phyloP scores from a whole-genome alignment of 805 yeast species.

The Saturnispora halmiae region DNA sequence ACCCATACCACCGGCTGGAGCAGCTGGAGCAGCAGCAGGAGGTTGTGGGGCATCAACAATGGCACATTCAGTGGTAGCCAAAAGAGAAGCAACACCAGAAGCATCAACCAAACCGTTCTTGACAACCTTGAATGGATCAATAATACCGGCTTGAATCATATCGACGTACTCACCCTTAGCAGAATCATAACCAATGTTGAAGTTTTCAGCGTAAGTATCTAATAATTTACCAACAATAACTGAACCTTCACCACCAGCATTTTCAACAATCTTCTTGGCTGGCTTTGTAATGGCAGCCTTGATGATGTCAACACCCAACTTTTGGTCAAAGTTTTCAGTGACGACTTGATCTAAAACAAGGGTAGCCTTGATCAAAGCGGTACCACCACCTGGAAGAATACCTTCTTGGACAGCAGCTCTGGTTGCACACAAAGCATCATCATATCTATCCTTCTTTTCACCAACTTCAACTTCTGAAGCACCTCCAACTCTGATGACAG shows the following conservation, averaged over 20 bases:
- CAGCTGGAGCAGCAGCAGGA: conserved; percentile 40
- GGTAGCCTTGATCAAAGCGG: conserved; percentile 91
- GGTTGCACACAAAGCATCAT: conserved; percentile 96
- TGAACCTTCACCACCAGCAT: conserved; percentile 97
- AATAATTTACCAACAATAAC: conserved; percentile 87
- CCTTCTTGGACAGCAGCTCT: conserved; percentile 99
- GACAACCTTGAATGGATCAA: conserved; percentile 97
- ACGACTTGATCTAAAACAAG: conserved; percentile 59
- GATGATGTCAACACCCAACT: conserved; percentile 90
- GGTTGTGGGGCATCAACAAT: conserved; percentile 93
- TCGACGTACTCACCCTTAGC: conserved; percentile 90
- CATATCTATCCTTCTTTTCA: conserved; percentile 98
- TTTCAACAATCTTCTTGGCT: conserved; percentile 89
- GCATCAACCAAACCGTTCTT: conserved; percentile 95
- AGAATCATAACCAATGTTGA: conserved; percentile 87
- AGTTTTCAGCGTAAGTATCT: conserved; percentile 53
- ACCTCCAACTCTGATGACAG: conserved; percentile 96
- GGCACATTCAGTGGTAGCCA: conserved; percentile 98
- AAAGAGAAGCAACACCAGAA: conserved; percentile 91
- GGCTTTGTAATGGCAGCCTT: conserved; percentile 90
- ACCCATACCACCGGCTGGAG: conserved; percentile 39
- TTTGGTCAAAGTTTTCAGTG: conserved; percentile 89
- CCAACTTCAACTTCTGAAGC: conserved; percentile 96
- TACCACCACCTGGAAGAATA: conserved; percentile 98
- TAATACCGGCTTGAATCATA: conserved; percentile 94